Percentiles rank a stretch among this genome's conserved stretches.
Conservation (phyloP, 441 rosid species). For the Populus hybrid region DNA sequence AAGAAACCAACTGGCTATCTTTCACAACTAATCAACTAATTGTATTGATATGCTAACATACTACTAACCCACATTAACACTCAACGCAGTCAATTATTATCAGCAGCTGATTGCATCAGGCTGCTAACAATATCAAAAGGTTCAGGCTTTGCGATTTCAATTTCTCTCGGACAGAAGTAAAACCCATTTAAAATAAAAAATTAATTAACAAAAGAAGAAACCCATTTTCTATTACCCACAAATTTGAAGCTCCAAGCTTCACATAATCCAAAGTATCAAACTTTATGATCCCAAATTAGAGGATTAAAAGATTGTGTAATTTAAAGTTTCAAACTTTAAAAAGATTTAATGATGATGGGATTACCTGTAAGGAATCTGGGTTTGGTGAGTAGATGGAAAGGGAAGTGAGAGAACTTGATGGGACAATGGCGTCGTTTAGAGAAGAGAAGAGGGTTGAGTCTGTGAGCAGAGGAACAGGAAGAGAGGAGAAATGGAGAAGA, state of each 20-base stretch:
- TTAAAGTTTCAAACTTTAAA: neutral
- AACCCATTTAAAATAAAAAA: no score
- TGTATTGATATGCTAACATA: no score
- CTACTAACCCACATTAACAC: no score
- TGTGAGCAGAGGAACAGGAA: conserved; percentile 43
- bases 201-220: no score
- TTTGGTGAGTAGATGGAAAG: conserved; percentile 16
- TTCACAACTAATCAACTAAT: no score
- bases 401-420: conserved; percentile 28
- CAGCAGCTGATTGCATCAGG: no score
- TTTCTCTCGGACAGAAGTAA: no score
- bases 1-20: no score
- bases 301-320: no score
- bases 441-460: conserved; percentile 74
- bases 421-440: conserved; percentile 38
- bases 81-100: no score
- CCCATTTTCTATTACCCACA: neutral
- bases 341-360: neutral
- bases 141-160: no score
- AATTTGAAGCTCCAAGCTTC: neutral
- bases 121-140: no score
- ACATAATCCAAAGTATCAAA: neutral
- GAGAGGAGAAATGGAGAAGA: conserved; percentile 49
- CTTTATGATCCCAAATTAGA: neutral
- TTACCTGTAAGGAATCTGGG: conserved; percentile 41